Conservation (phyloP, 2,329 filamentous ascomycete genomes). For the Pestalotiopsis sp. region DNA sequence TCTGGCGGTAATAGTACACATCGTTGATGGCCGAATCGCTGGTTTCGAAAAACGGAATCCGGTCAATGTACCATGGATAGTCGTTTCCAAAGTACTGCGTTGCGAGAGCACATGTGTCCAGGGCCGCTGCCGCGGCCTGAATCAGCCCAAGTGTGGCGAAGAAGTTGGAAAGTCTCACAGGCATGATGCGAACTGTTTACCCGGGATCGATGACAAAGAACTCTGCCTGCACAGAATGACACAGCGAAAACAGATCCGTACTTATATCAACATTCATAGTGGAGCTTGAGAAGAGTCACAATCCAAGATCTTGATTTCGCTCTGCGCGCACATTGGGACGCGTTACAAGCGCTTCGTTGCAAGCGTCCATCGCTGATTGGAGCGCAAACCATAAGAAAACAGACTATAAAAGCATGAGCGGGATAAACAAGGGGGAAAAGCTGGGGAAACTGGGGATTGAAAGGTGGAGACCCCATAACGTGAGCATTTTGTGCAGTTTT, state of each 20-base stretch:
- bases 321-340: background rate
- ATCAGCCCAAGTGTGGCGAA: background rate
- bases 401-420: background rate
- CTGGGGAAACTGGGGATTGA: background rate
- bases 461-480: background rate
- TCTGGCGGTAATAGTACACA: conserved; percentile 50
- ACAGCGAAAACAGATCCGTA: background rate
- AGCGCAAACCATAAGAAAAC: background rate
- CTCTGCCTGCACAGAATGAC: background rate
- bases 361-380: background rate
- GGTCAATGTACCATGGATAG: conserved; percentile 39
- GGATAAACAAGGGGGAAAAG: background rate
- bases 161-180: background rate
- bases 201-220: background rate
- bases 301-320: background rate
- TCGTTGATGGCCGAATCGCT: conserved; percentile 39
- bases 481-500: background rate
- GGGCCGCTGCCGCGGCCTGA: background rate
- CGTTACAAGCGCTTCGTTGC: background rate
- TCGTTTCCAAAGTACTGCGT: conserved; percentile 41
- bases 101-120: background rate
- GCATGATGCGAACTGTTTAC: background rate
- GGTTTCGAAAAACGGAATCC: conserved; percentile 42
- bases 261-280: background rate
- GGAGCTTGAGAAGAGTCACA: background rate